Conservation (phyloP, 225 moss, liverwort and hornwort genomes). For the Sphagnum contortum region DNA sequence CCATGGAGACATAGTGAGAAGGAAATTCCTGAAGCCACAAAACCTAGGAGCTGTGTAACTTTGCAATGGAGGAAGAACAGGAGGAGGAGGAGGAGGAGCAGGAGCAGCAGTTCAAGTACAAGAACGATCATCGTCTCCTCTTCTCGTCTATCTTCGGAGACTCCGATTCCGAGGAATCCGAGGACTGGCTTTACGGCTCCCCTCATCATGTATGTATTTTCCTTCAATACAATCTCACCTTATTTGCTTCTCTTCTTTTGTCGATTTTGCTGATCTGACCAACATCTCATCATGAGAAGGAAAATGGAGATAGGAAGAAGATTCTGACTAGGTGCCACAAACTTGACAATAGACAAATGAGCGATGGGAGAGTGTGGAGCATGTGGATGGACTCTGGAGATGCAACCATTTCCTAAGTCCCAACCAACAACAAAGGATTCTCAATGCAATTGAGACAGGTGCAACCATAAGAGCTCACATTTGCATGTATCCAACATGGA, state of each 20-base stretch:
- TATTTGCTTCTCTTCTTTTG: neutral
- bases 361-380: constrained; percentile 35
- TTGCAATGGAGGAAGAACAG: no score
- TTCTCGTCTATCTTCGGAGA: constrained; percentile 24
- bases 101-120: no score
- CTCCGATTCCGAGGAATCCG: constrained; percentile 14
- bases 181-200: neutral
- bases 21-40: no score
- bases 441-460: constrained; percentile 43
- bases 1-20: no score
- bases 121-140: neutral
- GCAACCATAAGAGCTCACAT: neutral
- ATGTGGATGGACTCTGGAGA: constrained; percentile 58
- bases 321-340: no score
- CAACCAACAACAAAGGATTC: constrained; percentile 26
- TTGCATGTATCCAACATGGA: neutral
- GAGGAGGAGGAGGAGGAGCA: no score
- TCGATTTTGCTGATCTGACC: no score
- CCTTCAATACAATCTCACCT: neutral
- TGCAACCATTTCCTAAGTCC: constrained; percentile 36
- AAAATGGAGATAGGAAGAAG: no score
- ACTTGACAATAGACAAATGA: neutral
- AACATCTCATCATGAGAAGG: no score
- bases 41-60: no score
- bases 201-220: neutral